Evolutionary conservation across 352 stramenopile genomes (phyloP).

Genomic region (Elongisporangium undulatum): DNA sequence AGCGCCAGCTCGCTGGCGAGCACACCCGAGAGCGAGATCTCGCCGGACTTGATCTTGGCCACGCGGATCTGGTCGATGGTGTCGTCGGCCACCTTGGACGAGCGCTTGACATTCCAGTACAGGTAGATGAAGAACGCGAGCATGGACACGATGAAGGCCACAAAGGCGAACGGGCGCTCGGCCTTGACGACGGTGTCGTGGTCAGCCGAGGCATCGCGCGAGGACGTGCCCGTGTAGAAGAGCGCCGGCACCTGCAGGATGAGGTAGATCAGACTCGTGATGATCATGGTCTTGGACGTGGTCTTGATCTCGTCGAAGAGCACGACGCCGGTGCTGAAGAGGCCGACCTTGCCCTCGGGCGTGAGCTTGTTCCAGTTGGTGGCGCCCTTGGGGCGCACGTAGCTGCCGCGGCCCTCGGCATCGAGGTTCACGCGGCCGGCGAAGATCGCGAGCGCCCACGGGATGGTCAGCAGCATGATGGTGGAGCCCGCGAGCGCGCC

Average conservation of each 20-base stretch:
- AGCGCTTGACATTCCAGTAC: constrained; percentile 87
- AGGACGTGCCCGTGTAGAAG: constrained; percentile 77
- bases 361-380: constrained; percentile 85
- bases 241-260: constrained; percentile 93
- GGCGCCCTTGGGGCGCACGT: constrained; percentile 73
- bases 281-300: constrained; percentile 90
- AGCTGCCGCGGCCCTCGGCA: constrained; percentile 78
- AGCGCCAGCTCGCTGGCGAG: constrained; percentile 75
- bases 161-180: constrained; percentile 89
- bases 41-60: constrained; percentile 56
- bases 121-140: constrained; percentile 91
- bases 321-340: constrained; percentile 73
- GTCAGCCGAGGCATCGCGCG: constrained; percentile 63
- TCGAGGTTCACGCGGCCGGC: constrained; percentile 95
- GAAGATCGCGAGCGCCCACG: constrained; percentile 93
- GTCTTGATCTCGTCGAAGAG: constrained; percentile 85
- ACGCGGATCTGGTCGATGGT: constrained; percentile 71
- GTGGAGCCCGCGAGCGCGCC: constrained; percentile 96
- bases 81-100: constrained; percentile 58
- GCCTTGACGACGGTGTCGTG: constrained; percentile 60
- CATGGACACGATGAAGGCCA: constrained; percentile 87
- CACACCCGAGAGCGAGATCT: constrained; percentile 80
- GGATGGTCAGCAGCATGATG: constrained; percentile 99
- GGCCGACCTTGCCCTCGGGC: constrained; percentile 57
- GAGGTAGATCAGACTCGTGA: constrained; percentile 94